Base-by-base conservation (phyloP, 2,329 filamentous ascomycete genomes). In the Aspergillus hortae region DNA sequence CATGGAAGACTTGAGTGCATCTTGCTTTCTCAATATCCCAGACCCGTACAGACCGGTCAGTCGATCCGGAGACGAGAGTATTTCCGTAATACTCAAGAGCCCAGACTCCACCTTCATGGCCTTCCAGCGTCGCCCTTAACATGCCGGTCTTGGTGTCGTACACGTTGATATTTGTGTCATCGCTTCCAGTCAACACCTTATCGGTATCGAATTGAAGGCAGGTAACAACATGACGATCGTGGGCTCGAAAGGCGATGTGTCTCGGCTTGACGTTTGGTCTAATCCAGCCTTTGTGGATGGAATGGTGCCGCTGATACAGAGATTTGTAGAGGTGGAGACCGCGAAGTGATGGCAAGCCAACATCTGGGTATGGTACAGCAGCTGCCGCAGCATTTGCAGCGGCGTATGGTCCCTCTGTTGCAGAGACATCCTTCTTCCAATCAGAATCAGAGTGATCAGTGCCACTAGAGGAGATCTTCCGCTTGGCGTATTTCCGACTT, bases 91-190 rank as follows among this genome's bases (percentile, higher is more conserved):
- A 99, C 69, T 97, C 92, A 48, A 99, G 75, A 27, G 94, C 94
- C 94, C 94, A 99, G 1, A 99, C 94, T 43, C 94, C 94, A 32
- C 94, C 94, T 70, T 99, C 94, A 61, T 99, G 94, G 2, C 94
- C 94, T 64, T 92, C 87, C 2, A 99, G 83, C 57, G 88, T 90
- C 65, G 85, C 90, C 44, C 89, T 84, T 33, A 96, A 75, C 58
- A 88, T 88, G 53, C 94, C 94, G 0, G 92, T 96, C 74, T 94
- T 95, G 11, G 94, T 97, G 67, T 97, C 92, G 70, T 97, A 99
- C 30, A 99, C 91, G 63, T 99, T 92, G 64, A 99, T 99, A 56
- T 96, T 86, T 4, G 92, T 96, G 67, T 99, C 94, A 68, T 99
- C 94, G 66, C 92, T 97, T 23, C 94, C 94, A 1, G 94, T 99